Base-by-base conservation (phyloP, 2,329 filamentous ascomycete genomes). In the Diplodia seriata region DNA sequence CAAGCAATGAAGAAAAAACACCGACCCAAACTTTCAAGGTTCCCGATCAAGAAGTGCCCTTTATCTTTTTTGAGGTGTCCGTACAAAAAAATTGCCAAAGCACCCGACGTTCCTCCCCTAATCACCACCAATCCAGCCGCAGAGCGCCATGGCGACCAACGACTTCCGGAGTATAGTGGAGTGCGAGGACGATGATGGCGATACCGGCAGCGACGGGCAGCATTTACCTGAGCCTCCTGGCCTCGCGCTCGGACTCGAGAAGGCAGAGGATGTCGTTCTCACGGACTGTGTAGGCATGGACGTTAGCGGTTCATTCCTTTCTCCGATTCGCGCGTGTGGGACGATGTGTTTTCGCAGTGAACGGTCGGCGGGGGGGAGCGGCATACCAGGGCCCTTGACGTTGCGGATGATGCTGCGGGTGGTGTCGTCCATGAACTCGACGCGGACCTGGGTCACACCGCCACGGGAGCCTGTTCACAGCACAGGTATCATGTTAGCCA, bases 341-440 rank as follows among this genome's bases (percentile, higher is more conserved):
- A 11, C n/a, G 43, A 7, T 47, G n/a, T 20, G 7, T 20, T 47
- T n/a, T 47, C n/a, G 43, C 9, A 4, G 43, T 20, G 43, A 9
- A 12, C 3, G n/a, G 12, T 15, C 26, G 26, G 29, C 9, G 11
- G 29, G 31, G 40, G 12, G 18, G 26, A 12, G 18, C 4, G 38
- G 40, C 90, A 83, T 94, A 97, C 94, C 94, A 86, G 94, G 93
- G 83, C 94, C 95, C 92, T 99, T 99, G 86, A 99, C 95, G 91
- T 99, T 99, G 81, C 95, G 93, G 88, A 99, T 99, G 85, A 99
- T 99, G 85, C 89, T 93, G 85, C 95, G 92, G 84, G 91, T 95
- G 81, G 92, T 92, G 87, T 99, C 95, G 87, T 98, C 95, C 93
- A 99, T 97, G 90, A 98, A 98, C 86, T 98, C 95, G 83, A 99